A percentile compares a stretch with the other conserved stretches of the same genome.
These are phyloP conservation scores for Areca catechu DNA, from an alignment of 176 grass and related monocot genomes.

Conservation along the genomic window DNA sequence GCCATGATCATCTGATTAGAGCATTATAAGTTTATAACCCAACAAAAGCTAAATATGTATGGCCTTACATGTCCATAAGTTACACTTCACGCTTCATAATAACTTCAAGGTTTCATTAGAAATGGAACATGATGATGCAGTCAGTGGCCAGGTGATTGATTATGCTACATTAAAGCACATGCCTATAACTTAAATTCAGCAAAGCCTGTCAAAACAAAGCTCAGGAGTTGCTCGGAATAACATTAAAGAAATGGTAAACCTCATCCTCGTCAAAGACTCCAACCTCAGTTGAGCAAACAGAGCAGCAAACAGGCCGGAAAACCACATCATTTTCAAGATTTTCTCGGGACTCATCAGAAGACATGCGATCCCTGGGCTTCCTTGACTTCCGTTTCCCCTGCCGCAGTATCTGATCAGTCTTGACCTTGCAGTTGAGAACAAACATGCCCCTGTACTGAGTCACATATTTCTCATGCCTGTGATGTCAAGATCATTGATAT, in stretches of 20 bases:
- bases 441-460: conserved; percentile 95
- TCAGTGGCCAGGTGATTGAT: no score
- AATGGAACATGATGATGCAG: no score
- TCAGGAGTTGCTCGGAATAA: conserved; percentile 80
- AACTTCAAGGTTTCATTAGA: no score
- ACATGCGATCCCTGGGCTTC: conserved; percentile 30
- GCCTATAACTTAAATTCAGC: no score
- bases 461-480: conserved; percentile 81
- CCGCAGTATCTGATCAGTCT: conserved; percentile 62
- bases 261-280: conserved; percentile 81
- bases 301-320: conserved; percentile 68
- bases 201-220: not conserved
- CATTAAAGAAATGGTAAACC: conserved; percentile 95
- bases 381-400: conserved; percentile 43
- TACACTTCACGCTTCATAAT: no score
- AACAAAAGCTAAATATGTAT: no score
- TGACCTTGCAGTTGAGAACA: conserved; percentile 70
- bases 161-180: no score
- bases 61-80: no score
- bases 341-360: conserved; percentile 23
- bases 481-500: not conserved
- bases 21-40: no score
- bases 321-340: conserved; percentile 18
- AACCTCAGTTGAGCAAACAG: conserved; percentile 82
- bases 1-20: no score